Percentiles rank a stretch among this genome's conserved stretches.
These are phyloP conservation scores for Allomyces macrogynus DNA, from an alignment of 192 early-diverging fungal species.

Conservation along the genomic window DNA sequence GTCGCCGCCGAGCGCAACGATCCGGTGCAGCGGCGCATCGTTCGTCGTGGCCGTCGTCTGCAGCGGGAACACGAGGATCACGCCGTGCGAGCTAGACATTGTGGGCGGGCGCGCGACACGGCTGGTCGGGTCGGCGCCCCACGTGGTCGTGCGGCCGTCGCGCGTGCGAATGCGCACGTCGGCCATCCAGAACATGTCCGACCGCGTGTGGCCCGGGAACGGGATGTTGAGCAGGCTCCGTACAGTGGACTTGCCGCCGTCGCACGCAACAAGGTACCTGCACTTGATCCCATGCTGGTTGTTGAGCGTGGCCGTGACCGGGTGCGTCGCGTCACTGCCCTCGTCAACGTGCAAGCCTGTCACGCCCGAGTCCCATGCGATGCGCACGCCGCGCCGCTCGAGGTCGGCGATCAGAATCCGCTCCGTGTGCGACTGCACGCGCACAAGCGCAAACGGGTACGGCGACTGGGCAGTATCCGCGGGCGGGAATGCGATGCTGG, in stretches of 20 bases:
- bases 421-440: not conserved
- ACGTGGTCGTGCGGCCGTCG: not conserved
- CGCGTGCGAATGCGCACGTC: constrained; percentile 3
- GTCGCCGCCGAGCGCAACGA: not conserved
- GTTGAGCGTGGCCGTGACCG: not conserved
- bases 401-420: not conserved
- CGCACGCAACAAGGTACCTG: constrained; percentile 13
- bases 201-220: constrained; percentile 13
- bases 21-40: not conserved
- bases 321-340: no score
- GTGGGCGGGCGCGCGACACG: not conserved
- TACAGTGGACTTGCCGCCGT: constrained; percentile 15
- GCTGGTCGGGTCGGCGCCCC: not conserved
- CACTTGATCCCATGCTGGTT: constrained; percentile 6
- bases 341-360: not conserved
- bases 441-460: not conserved
- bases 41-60: not conserved
- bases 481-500: not conserved
- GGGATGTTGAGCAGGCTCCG: constrained; percentile 10
- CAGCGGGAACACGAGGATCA: not conserved
- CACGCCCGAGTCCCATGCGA: not conserved
- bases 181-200: constrained; percentile 11
- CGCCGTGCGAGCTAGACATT: not conserved
- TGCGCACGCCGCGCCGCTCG: not conserved
- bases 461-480: not conserved